Conservation (phyloP, 176 grass and related monocot species). For the Dactylis glomerata region DNA sequence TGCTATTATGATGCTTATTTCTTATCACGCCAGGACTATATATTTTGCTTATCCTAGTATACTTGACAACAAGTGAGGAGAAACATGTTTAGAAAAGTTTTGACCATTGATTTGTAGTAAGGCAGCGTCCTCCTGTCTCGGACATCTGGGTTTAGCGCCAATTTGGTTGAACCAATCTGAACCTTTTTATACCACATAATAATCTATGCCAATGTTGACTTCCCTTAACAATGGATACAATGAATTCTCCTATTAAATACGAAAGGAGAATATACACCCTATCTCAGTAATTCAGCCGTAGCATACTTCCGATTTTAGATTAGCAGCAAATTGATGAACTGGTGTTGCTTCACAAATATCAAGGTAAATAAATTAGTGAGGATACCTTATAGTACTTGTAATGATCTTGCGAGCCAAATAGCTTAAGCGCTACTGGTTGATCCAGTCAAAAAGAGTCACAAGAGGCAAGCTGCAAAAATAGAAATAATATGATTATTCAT, state of each 20-base stretch:
- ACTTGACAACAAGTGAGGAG: neutral
- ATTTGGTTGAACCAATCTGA: slow-evolving; percentile 79
- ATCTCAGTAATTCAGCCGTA: neutral
- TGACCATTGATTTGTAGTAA: slow-evolving; percentile 85
- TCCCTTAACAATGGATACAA: slow-evolving; percentile 75
- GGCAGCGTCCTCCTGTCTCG: slow-evolving; percentile 74
- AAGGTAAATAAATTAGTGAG: neutral
- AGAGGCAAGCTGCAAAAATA: slow-evolving; percentile 59
- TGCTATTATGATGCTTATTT: too few relatives aligned
- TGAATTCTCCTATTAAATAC: slow-evolving; percentile 80
- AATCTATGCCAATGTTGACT: slow-evolving; percentile 72
- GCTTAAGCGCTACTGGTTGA: too few relatives aligned
- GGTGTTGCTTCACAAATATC: neutral
- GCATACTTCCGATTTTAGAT: neutral
- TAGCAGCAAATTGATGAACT: neutral
- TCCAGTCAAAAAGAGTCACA: slow-evolving; percentile 79
- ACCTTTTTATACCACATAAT: slow-evolving; percentile 48
- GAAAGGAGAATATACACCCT: slow-evolving; percentile 13
- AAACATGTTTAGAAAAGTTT: slow-evolving; percentile 77
- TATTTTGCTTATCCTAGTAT: neutral
- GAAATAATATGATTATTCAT: neutral
- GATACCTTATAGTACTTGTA: slow-evolving; percentile 81
- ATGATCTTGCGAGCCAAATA: slow-evolving; percentile 78
- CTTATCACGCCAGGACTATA: too few relatives aligned
- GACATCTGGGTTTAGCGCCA: slow-evolving; percentile 83